Percentiles rank a stretch among this genome's conserved stretches.
phyloP scores from a whole-genome alignment of 164 flowering plant species.

The Echeveria elegans region DNA sequence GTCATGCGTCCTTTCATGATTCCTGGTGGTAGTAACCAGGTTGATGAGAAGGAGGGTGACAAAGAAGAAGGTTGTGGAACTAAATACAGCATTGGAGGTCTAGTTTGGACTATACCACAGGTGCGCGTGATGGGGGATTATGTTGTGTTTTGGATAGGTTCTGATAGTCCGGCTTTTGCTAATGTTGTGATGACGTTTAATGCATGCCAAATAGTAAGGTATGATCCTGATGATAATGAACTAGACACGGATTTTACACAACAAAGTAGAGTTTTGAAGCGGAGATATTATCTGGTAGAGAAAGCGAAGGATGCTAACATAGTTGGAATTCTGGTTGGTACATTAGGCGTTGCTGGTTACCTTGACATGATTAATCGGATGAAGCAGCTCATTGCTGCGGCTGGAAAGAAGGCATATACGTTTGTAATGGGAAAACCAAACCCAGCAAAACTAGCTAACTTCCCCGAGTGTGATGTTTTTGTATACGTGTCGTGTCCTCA shows the following conservation, averaged over 20 bases:
- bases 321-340: constrained; percentile 90
- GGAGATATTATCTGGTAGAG: constrained; percentile 92
- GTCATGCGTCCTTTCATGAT: constrained; percentile 31
- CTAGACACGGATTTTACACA: constrained; percentile 55
- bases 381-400: constrained; percentile 57
- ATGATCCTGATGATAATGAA: constrained; percentile 41
- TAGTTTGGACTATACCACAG: constrained; percentile 58
- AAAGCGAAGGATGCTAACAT: constrained; percentile 96
- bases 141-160: constrained; percentile 73
- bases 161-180: constrained; percentile 74
- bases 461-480: constrained; percentile 95
- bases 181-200: constrained; percentile 71
- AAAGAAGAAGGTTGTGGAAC: constrained; percentile 11
- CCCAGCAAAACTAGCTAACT: constrained; percentile 95
- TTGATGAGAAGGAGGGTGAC: neutral
- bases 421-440: constrained; percentile 92
- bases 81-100: constrained; percentile 59
- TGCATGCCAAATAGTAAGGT: constrained; percentile 83
- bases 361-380: constrained; percentile 73
- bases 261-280: constrained; percentile 66
- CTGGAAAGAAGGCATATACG: constrained; percentile 84
- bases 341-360: constrained; percentile 98
- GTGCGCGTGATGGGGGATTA: constrained; percentile 62
- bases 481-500: constrained; percentile 82
- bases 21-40: constrained; percentile 22